Evolutionary conservation across 2,329 filamentous ascomycete species (phyloP).

Genomic region (Apiospora saccharicola): DNA sequence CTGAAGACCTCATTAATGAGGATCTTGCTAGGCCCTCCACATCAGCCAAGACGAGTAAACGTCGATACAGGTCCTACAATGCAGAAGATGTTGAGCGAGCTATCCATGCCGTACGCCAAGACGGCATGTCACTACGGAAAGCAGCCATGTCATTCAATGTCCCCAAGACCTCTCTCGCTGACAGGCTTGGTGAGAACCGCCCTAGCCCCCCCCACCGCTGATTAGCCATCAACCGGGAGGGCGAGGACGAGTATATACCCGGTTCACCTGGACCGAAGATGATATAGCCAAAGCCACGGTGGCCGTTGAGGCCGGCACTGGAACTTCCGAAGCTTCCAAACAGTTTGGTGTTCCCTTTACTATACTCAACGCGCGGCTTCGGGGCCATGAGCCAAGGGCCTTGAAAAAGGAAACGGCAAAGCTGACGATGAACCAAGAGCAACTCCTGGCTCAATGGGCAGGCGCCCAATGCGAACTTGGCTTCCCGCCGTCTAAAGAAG

Average conservation of each 20-base stretch:
- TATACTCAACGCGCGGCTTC: slow-evolving; percentile 35
- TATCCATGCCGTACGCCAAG: slow-evolving; percentile 31
- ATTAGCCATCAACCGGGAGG: slow-evolving; percentile 24
- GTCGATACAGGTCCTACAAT: slow-evolving; percentile 34
- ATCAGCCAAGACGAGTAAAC: neutral
- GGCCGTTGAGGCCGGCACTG: slow-evolving; percentile 32
- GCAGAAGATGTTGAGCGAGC: slow-evolving; percentile 34
- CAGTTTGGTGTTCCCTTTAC: slow-evolving; percentile 38
- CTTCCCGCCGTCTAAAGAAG: slow-evolving; percentile 36
- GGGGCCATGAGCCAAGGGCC: slow-evolving; percentile 31
- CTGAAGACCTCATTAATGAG: neutral
- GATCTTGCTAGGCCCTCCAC: neutral
- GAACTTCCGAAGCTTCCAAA: slow-evolving; percentile 32
- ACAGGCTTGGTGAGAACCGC: slow-evolving; percentile 32
- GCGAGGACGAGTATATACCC: slow-evolving; percentile 26
- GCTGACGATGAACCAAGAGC: slow-evolving; percentile 36
- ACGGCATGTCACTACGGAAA: slow-evolving; percentile 36
- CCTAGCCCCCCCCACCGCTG: slow-evolving; percentile 32
- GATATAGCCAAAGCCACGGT: slow-evolving; percentile 35
- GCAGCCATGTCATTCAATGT: slow-evolving; percentile 34
- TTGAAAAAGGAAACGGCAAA: slow-evolving; percentile 34
- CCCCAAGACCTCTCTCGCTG: slow-evolving; percentile 36
- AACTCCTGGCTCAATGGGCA: slow-evolving; percentile 38
- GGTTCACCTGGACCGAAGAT: slow-evolving; percentile 31
- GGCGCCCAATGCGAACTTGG: slow-evolving; percentile 34